These are phyloP conservation scores for Diospyros kaki DNA, from an alignment of 148 eudicot genomes.

Conservation along the genomic window DNA sequence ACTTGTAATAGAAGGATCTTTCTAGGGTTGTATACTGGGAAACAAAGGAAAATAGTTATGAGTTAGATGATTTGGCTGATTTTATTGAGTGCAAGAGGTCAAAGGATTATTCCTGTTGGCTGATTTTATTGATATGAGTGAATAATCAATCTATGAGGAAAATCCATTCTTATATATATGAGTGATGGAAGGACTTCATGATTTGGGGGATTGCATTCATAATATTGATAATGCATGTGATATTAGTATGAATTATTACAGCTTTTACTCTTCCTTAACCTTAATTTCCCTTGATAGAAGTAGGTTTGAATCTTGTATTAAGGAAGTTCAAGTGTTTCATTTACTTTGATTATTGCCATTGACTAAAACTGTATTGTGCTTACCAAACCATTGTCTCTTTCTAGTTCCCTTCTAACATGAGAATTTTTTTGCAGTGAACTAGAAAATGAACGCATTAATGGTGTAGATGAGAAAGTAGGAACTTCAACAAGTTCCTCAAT, in stretches of 20 bases:
- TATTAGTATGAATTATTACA: no score
- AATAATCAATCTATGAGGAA: no score
- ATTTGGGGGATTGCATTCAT: no score
- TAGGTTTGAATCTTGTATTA: no score
- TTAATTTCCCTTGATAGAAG: not conserved
- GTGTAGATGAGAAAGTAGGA: constrained; percentile 14
- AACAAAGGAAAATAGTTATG: constrained; percentile 10
- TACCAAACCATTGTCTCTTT: not conserved
- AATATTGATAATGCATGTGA: no score
- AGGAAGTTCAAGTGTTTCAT: no score
- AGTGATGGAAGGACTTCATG: no score
- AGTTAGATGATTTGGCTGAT: constrained; percentile 54
- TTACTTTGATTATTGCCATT: no score
- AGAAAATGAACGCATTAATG: constrained; percentile 7
- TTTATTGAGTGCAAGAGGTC: constrained; percentile 61
- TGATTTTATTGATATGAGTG: no score
- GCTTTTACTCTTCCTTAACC: no score
- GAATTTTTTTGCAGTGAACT: constrained; percentile 15
- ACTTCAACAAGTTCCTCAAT: constrained; percentile 12
- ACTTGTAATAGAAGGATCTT: constrained; percentile 46
- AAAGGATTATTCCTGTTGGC: no score
- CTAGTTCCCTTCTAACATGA: not conserved
- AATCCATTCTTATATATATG: no score
- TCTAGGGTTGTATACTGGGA: constrained; percentile 27
- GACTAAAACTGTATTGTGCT: not conserved